Base-by-base conservation (phyloP, 768 basidiomycete species). In the Dacryopinax primogenitus region DNA sequence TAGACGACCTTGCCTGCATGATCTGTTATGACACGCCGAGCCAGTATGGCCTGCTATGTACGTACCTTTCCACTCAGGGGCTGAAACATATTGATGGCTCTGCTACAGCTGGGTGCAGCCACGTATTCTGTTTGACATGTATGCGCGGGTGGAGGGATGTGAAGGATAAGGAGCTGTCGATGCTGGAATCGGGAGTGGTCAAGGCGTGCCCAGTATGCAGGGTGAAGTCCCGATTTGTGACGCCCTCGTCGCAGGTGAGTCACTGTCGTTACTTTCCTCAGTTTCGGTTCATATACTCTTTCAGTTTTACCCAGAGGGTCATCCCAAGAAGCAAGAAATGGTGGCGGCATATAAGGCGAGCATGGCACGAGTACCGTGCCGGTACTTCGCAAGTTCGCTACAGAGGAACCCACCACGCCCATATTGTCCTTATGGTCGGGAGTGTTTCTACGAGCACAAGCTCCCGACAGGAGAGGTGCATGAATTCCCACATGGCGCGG, bases 131-230 rank as follows among this genome's bases (percentile, higher is more conserved):
- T 72, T 77, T 87, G 36, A 73, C 81, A 86, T 92, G 90, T 71
- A 87, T 92, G 66, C 84, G 83, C 45, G 82, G 83, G 70, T 92
- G 90, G 90, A 83, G 90, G 30, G 82, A 83, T 67, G 80, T 80
- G n/a, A 70, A 73, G 9, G 80, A 78, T 21, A 86, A 84, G 72
- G 75, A 77, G 1, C 71, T 72, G 0, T 85, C 84, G 64, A 72
- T 82, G 4, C 72, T 82, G 26, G 73, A 76, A 36, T 84, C 85
- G 3, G 82, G 81, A 23, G 83, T 81, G 63, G 85, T 81, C 67
- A 90, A 90, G 77, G 84, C 81, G 45, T 92, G 90, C 70, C 89
- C 90, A 0, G 83, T 88, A 76, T 91, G 89, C 71, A 85, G 90
- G 33, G 73, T 79, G 1, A 70, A 78, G 2, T 86, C 88, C 41